Percentiles rank a stretch among this genome's conserved stretches.
Evolutionary conservation across 2,329 filamentous ascomycete species (phyloP).

Genomic region (Karstenula rhodostoma): DNA sequence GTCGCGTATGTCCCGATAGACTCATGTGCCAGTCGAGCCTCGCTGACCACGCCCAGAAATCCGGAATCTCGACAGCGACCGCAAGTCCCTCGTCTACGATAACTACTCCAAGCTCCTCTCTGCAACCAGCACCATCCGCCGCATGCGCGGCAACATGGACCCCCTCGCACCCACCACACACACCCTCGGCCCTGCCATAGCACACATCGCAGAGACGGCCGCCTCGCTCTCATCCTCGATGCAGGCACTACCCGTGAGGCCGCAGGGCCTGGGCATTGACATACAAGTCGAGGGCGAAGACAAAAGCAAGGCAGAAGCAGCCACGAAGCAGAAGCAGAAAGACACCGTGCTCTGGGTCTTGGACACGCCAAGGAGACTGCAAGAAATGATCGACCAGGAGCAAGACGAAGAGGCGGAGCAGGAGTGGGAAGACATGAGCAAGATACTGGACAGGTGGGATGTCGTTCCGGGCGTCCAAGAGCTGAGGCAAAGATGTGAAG

Average conservation of each 20-base stretch:
- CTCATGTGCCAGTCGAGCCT: not conserved
- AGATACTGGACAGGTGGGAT: slow-evolving; percentile 54
- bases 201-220: slow-evolving; percentile 73
- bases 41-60: slow-evolving; percentile 66
- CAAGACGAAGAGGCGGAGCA: slow-evolving; percentile 66
- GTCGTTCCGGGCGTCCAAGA: slow-evolving; percentile 54
- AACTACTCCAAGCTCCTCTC: slow-evolving; percentile 97
- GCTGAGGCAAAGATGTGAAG: slow-evolving; percentile 49
- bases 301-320: slow-evolving; percentile 32
- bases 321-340: slow-evolving; percentile 52
- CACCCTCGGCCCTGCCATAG: slow-evolving; percentile 76
- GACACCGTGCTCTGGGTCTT: slow-evolving; percentile 71
- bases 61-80: slow-evolving; percentile 88
- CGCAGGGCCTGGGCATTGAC: slow-evolving; percentile 36
- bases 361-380: slow-evolving; percentile 67
- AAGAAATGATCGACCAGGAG: slow-evolving; percentile 66
- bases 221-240: slow-evolving; percentile 51
- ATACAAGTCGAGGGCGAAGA: slow-evolving; percentile 32
- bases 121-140: slow-evolving; percentile 95
- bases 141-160: slow-evolving; percentile 85
- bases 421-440: slow-evolving; percentile 56
- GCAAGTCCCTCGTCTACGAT: slow-evolving; percentile 96
- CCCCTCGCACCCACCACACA: slow-evolving; percentile 77
- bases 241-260: slow-evolving; percentile 34
- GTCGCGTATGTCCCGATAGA: slow-evolving; percentile 46